Conservation (phyloP, 228 moss, liverwort and hornwort genomes). For the Sphagnum magellanicum region DNA sequence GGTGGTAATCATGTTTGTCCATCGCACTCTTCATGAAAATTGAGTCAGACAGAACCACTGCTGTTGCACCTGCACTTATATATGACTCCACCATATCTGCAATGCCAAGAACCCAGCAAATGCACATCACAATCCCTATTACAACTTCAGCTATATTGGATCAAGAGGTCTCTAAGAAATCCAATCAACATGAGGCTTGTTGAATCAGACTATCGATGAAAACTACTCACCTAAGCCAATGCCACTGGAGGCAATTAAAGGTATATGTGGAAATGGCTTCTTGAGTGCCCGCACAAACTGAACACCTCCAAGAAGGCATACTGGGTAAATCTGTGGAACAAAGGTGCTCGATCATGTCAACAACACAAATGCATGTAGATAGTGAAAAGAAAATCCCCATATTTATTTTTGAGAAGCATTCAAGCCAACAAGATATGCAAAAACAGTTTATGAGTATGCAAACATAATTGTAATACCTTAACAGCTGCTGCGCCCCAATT, state of each 20-base stretch:
- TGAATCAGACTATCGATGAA: not conserved
- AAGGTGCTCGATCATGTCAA: not conserved
- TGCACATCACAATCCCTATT: not conserved
- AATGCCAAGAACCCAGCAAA: not conserved
- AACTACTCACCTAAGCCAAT: constrained; percentile 42
- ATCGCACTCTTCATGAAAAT: constrained; percentile 59
- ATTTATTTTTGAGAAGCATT: too few relatives aligned
- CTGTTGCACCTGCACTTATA: constrained; percentile 51
- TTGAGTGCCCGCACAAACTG: constrained; percentile 38
- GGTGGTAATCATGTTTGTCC: constrained; percentile 36
- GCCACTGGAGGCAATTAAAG: constrained; percentile 62
- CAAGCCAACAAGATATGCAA: too few relatives aligned
- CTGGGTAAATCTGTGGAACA: constrained; percentile 62
- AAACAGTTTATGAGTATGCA: too few relatives aligned
- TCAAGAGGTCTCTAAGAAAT: not conserved
- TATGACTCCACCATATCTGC: constrained; percentile 62
- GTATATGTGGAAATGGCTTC: constrained; percentile 39
- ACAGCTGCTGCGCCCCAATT: constrained; percentile 66
- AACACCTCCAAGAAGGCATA: constrained; percentile 58
- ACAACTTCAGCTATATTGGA: not conserved
- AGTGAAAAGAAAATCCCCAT: too few relatives aligned
- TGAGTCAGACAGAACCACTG: constrained; percentile 69
- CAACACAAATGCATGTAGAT: too few relatives aligned
- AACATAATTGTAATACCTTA: constrained; percentile 35
- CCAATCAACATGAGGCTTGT: not conserved